Base-by-base conservation (phyloP, 495 filamentous ascomycete genomes). In the Cercophora sp. region DNA sequence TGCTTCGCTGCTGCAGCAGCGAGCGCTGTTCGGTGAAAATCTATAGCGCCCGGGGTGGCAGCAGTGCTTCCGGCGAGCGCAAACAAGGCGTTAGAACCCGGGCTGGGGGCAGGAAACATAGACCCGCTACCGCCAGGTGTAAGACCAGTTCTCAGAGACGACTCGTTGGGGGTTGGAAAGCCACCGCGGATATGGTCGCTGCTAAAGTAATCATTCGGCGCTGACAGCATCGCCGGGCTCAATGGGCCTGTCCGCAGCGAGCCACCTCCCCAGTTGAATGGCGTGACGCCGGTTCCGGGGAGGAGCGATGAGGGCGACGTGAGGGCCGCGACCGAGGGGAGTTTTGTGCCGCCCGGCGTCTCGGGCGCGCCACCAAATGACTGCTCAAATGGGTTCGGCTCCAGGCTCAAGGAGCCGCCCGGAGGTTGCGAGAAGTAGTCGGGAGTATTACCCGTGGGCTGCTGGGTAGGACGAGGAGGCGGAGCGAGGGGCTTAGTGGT, bases 151-250 rank as follows among this genome's bases (percentile, higher is more conserved):
- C 93, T 81, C 15, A 98, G 76, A 1, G 89, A 94, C 0, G 91
- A 96, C 71, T 98, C 93, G 82, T 97, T 96, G 3, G 93, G 94
- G 2, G 93, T 97, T n/a, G 86, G 86, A 65, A 97, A 94, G 26
- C 86, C 80, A 44, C 87, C 84, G 56, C 89, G 76, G 49, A 94
- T 81, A 64, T 92, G 87, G 61, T 85, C 83, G 6, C 88, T 90
- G 60, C 76, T 82, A 54, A 85, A 81, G 58, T 86, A 76, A 71
- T 86, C 71, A 71, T 76, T 77, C 16, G 88, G 93, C 27, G 91
- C 93, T 40, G 91, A 86, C 18, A 98, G 84, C 93, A 98, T 98
- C 50, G 93, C 93, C 71, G 93, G 93, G 67, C 93, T 97, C 61
- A 98, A 69, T 20, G 94, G 93, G 55, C 93, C 93, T 43, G 91